Evolutionary conservation across 441 rosid species (phyloP), one percentile per base, ranked within the genome.

Genomic region (Theobroma grandiflorum): DNA sequence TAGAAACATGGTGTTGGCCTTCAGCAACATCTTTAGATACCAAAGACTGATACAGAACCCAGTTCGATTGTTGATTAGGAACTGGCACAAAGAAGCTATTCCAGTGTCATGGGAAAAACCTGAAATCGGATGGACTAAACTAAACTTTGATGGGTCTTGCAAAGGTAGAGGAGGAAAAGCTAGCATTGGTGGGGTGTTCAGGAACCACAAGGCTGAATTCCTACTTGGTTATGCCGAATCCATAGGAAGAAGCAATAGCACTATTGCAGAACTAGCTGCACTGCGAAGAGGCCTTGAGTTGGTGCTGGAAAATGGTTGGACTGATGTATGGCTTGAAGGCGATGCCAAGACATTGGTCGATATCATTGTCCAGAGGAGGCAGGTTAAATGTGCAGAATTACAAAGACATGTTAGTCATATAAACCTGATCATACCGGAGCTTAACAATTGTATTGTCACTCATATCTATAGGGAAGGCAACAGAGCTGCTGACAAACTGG

Each of bases 381-480:
- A 58, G 62, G 88, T 91, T 69, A 92, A 75, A 82, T 87, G 92
- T 66, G 85, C 77, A 42, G 87, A 90, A 74, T 77, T 88, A 50
- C 88, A 75, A 31, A 88, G 78, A 62, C 89, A 89, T 61, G 82
- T 87, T 40, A 70, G 84, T 18, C 81, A 86, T 40, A 90, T 93
- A 55, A 87, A 89, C 47, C 76, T 82, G 80, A 91, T 92, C 43
- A 84, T 92, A 18, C 92, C 91, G 11, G 87, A 84, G 79, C 84
- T 93, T 15, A 81, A 85, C n/a, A 91, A 88, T 68, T 88, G 90
- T 78, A 37, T 83, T 0, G 78, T 93, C 20, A 91, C 86, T 74
- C 95, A 90, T 82, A 73, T 91, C 67, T 91, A 89, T n/a, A 83
- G 95, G 74, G 95, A 94, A 87, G 98, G 97, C 11, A 94, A 94